Conservation (phyloP, 2,329 filamentous ascomycete species). For the Alternaria sp. region DNA sequence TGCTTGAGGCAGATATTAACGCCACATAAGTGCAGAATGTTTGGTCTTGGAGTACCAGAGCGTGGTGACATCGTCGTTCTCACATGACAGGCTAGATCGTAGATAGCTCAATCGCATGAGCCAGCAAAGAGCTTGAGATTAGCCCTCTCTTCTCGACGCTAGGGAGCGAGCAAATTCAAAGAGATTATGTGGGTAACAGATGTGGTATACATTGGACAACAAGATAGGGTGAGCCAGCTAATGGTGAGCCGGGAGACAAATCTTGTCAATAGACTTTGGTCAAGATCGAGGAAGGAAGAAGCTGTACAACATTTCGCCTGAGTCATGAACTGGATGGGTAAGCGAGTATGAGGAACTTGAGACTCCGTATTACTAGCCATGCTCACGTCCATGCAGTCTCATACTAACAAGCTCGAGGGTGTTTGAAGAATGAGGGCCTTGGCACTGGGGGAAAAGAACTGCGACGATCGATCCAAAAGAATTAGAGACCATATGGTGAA, state of each 20-base stretch:
- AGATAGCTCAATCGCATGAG: conserved; percentile 20
- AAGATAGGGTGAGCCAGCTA: conserved; percentile 34
- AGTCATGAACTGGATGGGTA: background rate
- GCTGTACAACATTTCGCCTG: conserved; percentile 28
- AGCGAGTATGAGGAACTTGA: conserved; percentile 7
- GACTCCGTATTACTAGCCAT: background rate
- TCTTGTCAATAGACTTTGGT: conserved; percentile 34
- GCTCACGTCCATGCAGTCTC: background rate
- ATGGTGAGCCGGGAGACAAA: conserved; percentile 33
- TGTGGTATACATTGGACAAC: conserved; percentile 26
- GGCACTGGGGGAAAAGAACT: background rate
- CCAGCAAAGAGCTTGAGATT: conserved; percentile 17
- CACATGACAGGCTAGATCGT: background rate
- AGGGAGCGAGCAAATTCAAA: conserved; percentile 14
- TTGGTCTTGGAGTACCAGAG: no score
- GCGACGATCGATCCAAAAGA: background rate
- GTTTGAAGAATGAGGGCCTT: background rate
- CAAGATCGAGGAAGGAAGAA: conserved; percentile 31
- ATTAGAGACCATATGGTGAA: background rate
- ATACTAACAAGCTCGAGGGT: background rate
- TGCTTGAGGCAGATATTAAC: no score
- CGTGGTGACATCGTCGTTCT: no score
- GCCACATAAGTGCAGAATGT: no score
- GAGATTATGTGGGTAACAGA: conserved; percentile 25
- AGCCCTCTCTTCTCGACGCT: conserved; percentile 33